Percentiles rank a stretch among this genome's conserved stretches.
Conservation (phyloP, 2,329 filamentous ascomycete species). For the Juglanconis oblonga region DNA sequence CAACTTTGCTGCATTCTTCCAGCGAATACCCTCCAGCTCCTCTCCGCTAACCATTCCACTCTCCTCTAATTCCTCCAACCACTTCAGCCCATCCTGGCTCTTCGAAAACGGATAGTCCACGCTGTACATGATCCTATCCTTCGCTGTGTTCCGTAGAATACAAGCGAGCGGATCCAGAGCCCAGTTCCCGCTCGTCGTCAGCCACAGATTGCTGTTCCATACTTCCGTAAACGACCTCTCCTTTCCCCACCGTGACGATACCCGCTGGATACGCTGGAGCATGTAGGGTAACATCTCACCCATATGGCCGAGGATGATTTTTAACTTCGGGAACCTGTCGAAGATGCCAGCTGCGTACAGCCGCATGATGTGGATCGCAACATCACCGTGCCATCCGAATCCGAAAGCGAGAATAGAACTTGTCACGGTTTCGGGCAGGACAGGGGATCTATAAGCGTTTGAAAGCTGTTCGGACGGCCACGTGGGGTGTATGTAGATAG, state of each 20-base stretch:
- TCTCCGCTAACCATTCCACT: constrained; percentile 48
- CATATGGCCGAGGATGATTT: constrained; percentile 53
- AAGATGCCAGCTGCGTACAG: constrained; percentile 54
- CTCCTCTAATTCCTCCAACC: constrained; percentile 44
- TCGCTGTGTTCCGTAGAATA: constrained; percentile 39
- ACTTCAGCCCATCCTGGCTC: constrained; percentile 45
- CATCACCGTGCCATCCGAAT: constrained; percentile 51
- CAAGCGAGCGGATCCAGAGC: constrained; percentile 44
- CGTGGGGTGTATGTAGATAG: constrained; percentile 16
- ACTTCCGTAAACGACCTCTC: constrained; percentile 42
- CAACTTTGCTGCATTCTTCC: constrained; percentile 48
- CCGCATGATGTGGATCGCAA: constrained; percentile 44
- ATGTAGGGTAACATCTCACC: constrained; percentile 53
- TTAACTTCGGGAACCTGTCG: constrained; percentile 50
- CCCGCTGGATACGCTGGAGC: constrained; percentile 42
- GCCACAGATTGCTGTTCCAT: constrained; percentile 54
- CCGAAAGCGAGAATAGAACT: constrained; percentile 36
- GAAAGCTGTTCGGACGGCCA: constrained; percentile 26
- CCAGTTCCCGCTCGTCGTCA: constrained; percentile 55
- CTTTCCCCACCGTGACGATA: constrained; percentile 27
- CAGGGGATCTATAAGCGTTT: constrained; percentile 24
- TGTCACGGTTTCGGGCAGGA: constrained; percentile 24
- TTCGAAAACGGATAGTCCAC: constrained; percentile 56
- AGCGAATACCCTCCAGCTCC: constrained; percentile 46
- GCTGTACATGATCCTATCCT: constrained; percentile 53